Conservation (phyloP, 2,329 filamentous ascomycete species). For the Ceratocystiopsis sp. region DNA sequence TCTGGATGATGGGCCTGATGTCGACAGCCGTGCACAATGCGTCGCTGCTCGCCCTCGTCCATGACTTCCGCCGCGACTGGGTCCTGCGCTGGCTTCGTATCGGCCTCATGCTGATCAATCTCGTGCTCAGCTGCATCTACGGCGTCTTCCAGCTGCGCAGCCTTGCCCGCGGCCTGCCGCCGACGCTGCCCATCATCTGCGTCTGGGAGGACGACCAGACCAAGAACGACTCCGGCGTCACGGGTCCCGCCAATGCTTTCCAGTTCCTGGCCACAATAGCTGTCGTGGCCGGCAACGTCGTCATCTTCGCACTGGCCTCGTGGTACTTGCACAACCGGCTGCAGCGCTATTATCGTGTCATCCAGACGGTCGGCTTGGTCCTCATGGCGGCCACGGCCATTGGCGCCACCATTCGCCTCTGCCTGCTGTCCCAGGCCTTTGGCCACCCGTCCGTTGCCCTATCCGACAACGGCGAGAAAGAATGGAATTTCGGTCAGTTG, state of each 20-base stretch:
- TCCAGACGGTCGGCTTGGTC: slow-evolving; percentile 35
- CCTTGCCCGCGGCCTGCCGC: slow-evolving; percentile 32
- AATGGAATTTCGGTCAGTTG: slow-evolving; percentile 47
- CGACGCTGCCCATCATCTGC: slow-evolving; percentile 40
- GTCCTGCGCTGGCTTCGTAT: slow-evolving; percentile 49
- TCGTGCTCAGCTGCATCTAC: slow-evolving; percentile 37
- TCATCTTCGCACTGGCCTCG: slow-evolving; percentile 41
- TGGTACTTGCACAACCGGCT: slow-evolving; percentile 45
- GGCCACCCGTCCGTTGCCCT: slow-evolving; percentile 32
- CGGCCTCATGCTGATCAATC: slow-evolving; percentile 47
- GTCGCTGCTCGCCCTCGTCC: slow-evolving; percentile 45
- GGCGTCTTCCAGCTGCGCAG: slow-evolving; percentile 39
- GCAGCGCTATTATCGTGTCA: slow-evolving; percentile 34
- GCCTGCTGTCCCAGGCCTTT: slow-evolving; percentile 44
- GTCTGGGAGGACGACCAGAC: slow-evolving; percentile 28
- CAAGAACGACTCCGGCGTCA: neutral
- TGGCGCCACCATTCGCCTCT: slow-evolving; percentile 39
- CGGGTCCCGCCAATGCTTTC: slow-evolving; percentile 21
- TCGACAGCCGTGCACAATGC: slow-evolving; percentile 50
- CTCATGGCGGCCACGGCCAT: slow-evolving; percentile 40
- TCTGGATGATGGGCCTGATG: slow-evolving; percentile 50
- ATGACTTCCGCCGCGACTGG: slow-evolving; percentile 50
- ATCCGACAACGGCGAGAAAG: slow-evolving; percentile 33
- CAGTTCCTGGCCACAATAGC: slow-evolving; percentile 42
- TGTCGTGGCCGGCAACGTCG: slow-evolving; percentile 39